Percentiles rank a stretch among this genome's conserved stretches.
Conservation (phyloP, 495 filamentous ascomycete genomes). For the Hypoxylon lienhwacheense region DNA sequence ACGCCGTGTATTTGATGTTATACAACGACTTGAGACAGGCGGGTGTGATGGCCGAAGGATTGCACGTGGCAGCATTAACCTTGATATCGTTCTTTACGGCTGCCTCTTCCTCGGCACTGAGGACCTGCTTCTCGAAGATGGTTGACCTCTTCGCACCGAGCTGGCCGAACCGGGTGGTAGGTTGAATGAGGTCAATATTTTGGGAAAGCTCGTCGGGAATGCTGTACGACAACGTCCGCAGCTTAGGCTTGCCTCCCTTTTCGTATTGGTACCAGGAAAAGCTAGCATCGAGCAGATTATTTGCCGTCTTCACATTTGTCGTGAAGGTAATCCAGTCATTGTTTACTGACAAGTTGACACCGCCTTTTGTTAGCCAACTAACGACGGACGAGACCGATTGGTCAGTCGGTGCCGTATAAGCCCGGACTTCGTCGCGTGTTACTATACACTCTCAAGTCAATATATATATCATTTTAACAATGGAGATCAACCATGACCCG, state of each 20-base stretch:
- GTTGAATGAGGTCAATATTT: slow-evolving; percentile 60
- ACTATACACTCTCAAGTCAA: too few relatives aligned
- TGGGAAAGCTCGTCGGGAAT: slow-evolving; percentile 53
- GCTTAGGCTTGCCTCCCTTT: slow-evolving; percentile 34
- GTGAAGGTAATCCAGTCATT: slow-evolving; percentile 55
- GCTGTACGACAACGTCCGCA: slow-evolving; percentile 63
- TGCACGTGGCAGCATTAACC: slow-evolving; percentile 44
- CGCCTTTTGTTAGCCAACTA: slow-evolving; percentile 50
- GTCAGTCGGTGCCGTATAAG: slow-evolving; percentile 49
- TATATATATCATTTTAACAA: too few relatives aligned
- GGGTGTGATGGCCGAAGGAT: slow-evolving; percentile 56
- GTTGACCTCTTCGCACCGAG: slow-evolving; percentile 36
- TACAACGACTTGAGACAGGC: slow-evolving; percentile 63
- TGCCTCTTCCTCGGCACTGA: slow-evolving; percentile 26
- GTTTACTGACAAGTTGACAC: slow-evolving; percentile 45
- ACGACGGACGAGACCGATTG: slow-evolving; percentile 42
- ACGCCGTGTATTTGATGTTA: slow-evolving; percentile 58
- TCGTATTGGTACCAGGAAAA: slow-evolving; percentile 49
- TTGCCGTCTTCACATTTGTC: slow-evolving; percentile 51
- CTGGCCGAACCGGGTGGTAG: slow-evolving; percentile 58
- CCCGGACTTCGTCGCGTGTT: slow-evolving; percentile 48
- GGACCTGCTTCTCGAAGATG: slow-evolving; percentile 42
- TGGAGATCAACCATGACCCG: too few relatives aligned
- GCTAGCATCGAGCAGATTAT: slow-evolving; percentile 51
- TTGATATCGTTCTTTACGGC: slow-evolving; percentile 2